phyloP scores from a whole-genome alignment of 2,329 filamentous ascomycete species.

The Emmonsiellopsis sp. region DNA sequence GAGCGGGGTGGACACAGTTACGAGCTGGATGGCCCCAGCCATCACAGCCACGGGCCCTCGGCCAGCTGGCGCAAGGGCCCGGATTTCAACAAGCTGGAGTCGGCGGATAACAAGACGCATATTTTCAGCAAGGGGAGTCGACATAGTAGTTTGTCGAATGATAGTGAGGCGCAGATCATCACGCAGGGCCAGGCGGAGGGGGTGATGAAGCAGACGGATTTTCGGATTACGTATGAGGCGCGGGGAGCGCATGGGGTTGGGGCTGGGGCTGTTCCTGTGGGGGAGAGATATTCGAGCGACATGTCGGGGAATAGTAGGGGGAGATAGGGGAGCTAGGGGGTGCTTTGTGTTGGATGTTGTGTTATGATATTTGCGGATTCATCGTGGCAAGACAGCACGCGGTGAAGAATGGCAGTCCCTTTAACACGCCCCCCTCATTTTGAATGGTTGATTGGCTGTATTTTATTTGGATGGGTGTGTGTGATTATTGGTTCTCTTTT shows the following conservation, averaged over 20 bases:
- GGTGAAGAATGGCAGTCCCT: too few species aligned
- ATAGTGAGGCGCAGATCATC: background rate
- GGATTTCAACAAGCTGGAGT: background rate
- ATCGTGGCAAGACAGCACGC: too few species aligned
- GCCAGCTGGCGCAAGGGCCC: background rate
- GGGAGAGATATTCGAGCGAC: too few species aligned
- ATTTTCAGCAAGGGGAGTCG: background rate
- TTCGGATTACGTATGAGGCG: background rate
- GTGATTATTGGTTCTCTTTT: too few species aligned
- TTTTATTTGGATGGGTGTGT: too few species aligned
- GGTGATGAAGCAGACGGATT: background rate
- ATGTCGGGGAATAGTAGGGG: too few species aligned
- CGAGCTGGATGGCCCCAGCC: background rate
- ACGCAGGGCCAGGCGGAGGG: background rate
- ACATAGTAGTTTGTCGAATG: background rate
- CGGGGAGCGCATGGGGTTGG: background rate
- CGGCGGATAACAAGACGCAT: background rate
- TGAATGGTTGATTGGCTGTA: too few species aligned
- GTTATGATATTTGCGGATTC: too few species aligned
- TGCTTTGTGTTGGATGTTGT: too few species aligned
- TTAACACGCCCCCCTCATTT: too few species aligned
- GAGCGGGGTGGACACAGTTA: background rate
- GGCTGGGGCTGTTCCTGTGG: background rate
- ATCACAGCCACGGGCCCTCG: background rate
- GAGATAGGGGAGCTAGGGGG: too few species aligned